A percentile compares a stretch with the other conserved stretches of the same genome.
phyloP scores from a whole-genome alignment of 208 protist species.

The Kentomonas sorsogonicus region DNA sequence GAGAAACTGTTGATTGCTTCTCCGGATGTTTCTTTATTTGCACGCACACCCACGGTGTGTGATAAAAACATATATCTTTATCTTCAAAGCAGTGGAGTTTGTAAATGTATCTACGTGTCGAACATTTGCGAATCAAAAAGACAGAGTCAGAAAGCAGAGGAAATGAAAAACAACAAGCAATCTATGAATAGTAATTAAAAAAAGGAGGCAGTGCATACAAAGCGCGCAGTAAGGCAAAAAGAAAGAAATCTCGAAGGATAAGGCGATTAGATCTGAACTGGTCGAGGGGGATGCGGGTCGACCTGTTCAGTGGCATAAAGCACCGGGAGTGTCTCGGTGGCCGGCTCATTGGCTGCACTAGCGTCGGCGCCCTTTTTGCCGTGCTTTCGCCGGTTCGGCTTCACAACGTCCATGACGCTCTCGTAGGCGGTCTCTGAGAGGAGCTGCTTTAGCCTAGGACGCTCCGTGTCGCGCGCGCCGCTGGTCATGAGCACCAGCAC shows the following conservation, averaged over 20 bases:
- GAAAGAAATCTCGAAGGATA: background rate
- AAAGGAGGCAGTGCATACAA: background rate
- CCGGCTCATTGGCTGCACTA: background rate
- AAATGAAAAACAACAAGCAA: too few relatives aligned
- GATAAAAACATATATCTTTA: too few relatives aligned
- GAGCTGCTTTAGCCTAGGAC: constrained; percentile 54
- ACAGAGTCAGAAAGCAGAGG: background rate
- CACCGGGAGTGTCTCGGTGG: background rate
- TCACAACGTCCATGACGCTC: constrained; percentile 18
- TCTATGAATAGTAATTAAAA: background rate
- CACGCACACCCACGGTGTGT: too few relatives aligned
- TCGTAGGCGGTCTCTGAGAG: constrained; percentile 25
- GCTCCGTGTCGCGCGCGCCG: constrained; percentile 41
- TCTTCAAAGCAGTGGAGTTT: too few relatives aligned
- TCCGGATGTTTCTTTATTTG: too few relatives aligned
- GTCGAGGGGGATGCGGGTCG: too few relatives aligned
- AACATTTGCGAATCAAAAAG: background rate
- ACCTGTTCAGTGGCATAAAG: background rate
- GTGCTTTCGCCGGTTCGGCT: constrained; percentile 9
- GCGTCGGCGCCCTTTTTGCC: background rate
- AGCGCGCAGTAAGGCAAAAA: background rate
- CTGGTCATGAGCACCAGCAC: constrained; percentile 61
- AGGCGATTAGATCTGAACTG: too few relatives aligned
- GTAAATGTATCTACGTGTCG: background rate
- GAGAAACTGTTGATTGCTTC: too few relatives aligned